Base-by-base conservation (phyloP, 805 yeast genomes). In the Spathaspora girioi region DNA sequence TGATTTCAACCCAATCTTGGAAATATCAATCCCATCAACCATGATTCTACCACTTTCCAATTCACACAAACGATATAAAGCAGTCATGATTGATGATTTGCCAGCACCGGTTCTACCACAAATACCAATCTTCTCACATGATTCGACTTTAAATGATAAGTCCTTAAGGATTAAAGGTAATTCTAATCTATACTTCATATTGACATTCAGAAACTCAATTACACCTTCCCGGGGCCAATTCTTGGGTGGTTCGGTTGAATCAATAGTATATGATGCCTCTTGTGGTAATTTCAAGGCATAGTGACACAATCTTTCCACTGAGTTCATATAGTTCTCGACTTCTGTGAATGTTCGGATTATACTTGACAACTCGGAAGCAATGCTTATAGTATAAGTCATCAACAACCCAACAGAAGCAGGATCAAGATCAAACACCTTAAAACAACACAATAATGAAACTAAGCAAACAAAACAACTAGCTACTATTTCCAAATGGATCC, bases 21-120 rank as follows among this genome's bases (percentile, higher is more conserved):
- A 58, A 29, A 80, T 77, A 57, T 83, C 81, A 42, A 81, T 64
- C 12, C 75, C 83, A 61, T 82, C 87, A 56, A 82, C 80, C 15
- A 53, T 4, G 20, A 82, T 78, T 14, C 55, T 51, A 4, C 87
- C 87, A 1, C 56, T 50, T 27, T 68, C 68, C 47, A 80, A 60
- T 62, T 82, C 86, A 17, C 72, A 68, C 42, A 83, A 57, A 55
- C 87, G 69, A 61, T 75, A 82, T 47, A 82, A 62, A 1, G 85
- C 84, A 15, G 82, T 75, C 80, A 82, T 82, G 49, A 82, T 80
- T 3, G 86, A 76, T 1, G 83, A 70, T 66, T 82, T 83, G 43
- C 96, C 96, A 2, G 94, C 93, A 58, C 96, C 96, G 0, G 96
- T 88, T 61, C 96, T 78, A 42, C 96, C 96, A 70, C 92, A 86